Conservation (phyloP, 139 green algal species). For the Desmodesmus armatus region DNA sequence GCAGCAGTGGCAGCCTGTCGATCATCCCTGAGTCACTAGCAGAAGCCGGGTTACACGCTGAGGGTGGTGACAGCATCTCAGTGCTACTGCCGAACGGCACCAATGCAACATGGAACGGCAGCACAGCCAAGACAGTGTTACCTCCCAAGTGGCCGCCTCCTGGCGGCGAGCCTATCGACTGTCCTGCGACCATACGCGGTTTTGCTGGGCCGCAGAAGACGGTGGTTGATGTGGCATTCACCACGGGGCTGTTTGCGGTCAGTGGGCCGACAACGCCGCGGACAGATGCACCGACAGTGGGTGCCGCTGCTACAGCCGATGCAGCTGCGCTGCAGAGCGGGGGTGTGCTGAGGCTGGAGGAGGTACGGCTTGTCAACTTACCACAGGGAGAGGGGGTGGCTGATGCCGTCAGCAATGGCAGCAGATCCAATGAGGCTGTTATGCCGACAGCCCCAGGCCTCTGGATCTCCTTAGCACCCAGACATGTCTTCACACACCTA, state of each 20-base stretch:
- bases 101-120: too few species aligned
- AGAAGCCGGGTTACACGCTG: background rate
- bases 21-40: too few species aligned
- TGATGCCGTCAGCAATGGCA: too few species aligned
- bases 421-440: too few species aligned
- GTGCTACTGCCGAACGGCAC: too few species aligned
- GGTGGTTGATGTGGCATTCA: background rate
- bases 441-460: too few species aligned
- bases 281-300: too few species aligned
- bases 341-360: background rate
- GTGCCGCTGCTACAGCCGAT: background rate
- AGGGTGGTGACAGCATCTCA: too few species aligned
- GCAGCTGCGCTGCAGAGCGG: background rate
- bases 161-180: constrained; percentile 2
- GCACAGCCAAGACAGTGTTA: too few species aligned
- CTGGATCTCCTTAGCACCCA: too few species aligned
- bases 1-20: background rate
- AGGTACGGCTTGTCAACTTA: too few species aligned
- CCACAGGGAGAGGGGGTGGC: too few species aligned
- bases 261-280: background rate
- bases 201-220: background rate
- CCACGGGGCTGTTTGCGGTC: background rate
- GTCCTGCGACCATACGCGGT: background rate
- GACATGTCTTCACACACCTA: constrained; percentile 9
- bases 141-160: constrained; percentile 4